Evolutionary conservation across 495 filamentous ascomycete genomes (phyloP).

Genomic region (Daldinia loculata): DNA sequence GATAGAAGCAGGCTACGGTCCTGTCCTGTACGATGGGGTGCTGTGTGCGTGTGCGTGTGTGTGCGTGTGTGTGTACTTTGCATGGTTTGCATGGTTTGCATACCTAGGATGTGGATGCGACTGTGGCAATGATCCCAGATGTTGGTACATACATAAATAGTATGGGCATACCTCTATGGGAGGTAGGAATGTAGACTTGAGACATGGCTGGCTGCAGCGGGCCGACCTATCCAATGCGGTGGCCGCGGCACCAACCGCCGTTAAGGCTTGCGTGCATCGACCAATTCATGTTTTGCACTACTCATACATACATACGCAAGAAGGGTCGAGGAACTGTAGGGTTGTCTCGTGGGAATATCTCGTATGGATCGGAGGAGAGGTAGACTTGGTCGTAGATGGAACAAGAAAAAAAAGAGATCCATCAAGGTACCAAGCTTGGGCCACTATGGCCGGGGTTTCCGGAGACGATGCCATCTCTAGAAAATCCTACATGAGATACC

Average conservation of each 20-base stretch:
- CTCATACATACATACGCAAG: conserved; percentile 18
- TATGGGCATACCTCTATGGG: background rate
- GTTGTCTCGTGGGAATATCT: conserved; percentile 12
- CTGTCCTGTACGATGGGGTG: conserved; percentile 14
- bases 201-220: conserved; percentile 38
- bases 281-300: conserved; percentile 35
- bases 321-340: background rate
- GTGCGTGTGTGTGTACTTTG: conserved; percentile 7
- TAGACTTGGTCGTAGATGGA: background rate
- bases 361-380: conserved; percentile 7
- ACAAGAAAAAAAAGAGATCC: background rate
- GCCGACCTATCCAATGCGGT: conserved; percentile 38
- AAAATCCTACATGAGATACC: background rate
- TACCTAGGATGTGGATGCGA: conserved; percentile 22
- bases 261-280: conserved; percentile 36
- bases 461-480: conserved; percentile 3
- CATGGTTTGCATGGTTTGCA: conserved; percentile 17
- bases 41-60: background rate
- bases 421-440: conserved; percentile 3
- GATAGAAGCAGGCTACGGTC: conserved; percentile 23
- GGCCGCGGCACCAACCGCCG: conserved; percentile 30
- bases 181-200: conserved; percentile 20
- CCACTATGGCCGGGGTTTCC: background rate
- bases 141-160: background rate
- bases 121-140: conserved; percentile 2